Conservation (phyloP, 129 eudicot genomes). For the Apium graveolens region DNA sequence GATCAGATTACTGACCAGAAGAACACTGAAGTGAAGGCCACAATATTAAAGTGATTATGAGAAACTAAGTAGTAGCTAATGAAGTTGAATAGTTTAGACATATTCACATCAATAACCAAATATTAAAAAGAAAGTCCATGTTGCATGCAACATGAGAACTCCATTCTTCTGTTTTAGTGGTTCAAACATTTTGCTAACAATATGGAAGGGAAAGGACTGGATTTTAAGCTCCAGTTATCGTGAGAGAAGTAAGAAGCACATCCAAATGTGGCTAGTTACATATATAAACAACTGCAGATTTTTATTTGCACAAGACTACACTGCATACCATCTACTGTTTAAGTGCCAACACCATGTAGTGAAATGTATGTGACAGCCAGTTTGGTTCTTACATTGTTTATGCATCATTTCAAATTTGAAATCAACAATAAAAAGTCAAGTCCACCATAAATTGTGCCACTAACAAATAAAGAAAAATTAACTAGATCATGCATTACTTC, state of each 20-base stretch:
- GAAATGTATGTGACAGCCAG: neutral
- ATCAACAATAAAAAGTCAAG: neutral
- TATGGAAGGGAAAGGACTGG: neutral
- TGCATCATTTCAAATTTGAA: neutral
- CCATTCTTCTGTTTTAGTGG: neutral
- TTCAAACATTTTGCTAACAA: neutral
- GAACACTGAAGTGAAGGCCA: neutral
- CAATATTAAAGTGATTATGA: neutral
- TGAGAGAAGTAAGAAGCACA: neutral
- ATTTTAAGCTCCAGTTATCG: neutral
- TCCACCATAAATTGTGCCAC: neutral
- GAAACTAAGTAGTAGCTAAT: neutral
- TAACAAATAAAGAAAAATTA: neutral
- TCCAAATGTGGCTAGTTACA: neutral
- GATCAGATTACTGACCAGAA: neutral
- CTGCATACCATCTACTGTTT: neutral
- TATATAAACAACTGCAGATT: neutral
- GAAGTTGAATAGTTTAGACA: neutral
- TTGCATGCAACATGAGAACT: neutral
- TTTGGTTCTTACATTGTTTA: neutral
- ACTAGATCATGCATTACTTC: neutral
- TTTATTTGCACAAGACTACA: neutral
- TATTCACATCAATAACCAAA: neutral
- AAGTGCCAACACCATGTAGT: neutral
- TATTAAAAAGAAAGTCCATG: neutral